These are phyloP conservation scores for Coemansia pectinata DNA, from an alignment of 192 early-diverging fungal genomes.

Conservation along the genomic window DNA sequence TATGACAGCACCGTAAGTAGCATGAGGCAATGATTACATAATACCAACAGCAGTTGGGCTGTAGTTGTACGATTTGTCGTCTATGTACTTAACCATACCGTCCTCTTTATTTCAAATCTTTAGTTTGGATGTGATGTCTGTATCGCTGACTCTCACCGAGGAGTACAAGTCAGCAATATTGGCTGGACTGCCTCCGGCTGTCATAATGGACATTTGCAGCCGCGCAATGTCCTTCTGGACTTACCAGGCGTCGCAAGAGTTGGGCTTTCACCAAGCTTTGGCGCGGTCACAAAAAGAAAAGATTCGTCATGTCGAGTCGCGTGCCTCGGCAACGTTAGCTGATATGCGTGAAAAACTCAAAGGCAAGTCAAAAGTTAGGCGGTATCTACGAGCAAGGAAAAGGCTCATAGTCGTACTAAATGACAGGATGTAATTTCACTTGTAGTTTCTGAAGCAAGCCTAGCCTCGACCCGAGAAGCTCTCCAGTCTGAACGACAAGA, in stretches of 20 bases:
- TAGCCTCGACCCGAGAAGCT: conserved; percentile 17
- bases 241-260: conserved; percentile 66
- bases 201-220: conserved; percentile 66
- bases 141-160: conserved; percentile 61
- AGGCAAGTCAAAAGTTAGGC: conserved; percentile 17
- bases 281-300: conserved; percentile 42
- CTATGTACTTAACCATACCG: not conserved
- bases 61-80: not conserved
- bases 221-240: conserved; percentile 67
- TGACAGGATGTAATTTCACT: not conserved
- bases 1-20: conserved; percentile 55
- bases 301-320: conserved; percentile 32
- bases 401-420: not conserved
- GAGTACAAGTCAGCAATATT: conserved; percentile 68
- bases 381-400: not conserved
- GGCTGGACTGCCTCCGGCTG: conserved; percentile 63
- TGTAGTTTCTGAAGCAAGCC: conserved; percentile 28
- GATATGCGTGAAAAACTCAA: conserved; percentile 15
- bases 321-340: conserved; percentile 8
- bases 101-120: not conserved
- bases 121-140: conserved; percentile 58
- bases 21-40: not conserved
- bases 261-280: conserved; percentile 36
- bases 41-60: not conserved
- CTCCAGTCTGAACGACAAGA: conserved; percentile 30